These are phyloP conservation scores for Erythrophleum fordii DNA, from an alignment of 306 rosid species.

Conservation along the genomic window DNA sequence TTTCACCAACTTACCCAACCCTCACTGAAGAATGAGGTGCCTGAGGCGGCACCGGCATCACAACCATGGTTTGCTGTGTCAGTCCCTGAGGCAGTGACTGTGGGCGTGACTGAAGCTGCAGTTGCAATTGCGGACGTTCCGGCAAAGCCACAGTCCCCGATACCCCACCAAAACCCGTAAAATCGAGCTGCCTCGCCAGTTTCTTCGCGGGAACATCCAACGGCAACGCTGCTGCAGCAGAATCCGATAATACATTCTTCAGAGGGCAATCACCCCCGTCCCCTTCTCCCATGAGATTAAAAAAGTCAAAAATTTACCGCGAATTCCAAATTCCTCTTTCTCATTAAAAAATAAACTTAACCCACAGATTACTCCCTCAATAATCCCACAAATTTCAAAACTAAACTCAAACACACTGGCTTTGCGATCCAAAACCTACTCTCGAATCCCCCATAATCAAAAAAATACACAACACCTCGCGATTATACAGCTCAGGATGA, in stretches of 20 bases:
- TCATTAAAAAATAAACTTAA: constrained; percentile 29
- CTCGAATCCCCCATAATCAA: constrained; percentile 19
- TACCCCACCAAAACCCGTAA: constrained; percentile 58
- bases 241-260: constrained; percentile 60
- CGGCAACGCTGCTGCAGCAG: constrained; percentile 38
- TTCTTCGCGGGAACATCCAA: constrained; percentile 82
- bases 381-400: constrained; percentile 2
- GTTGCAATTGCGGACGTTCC: constrained; percentile 51
- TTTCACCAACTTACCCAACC: constrained; percentile 68
- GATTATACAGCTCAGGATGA: constrained; percentile 52
- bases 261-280: constrained; percentile 65
- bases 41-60: constrained; percentile 52
- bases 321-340: constrained; percentile 38
- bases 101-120: constrained; percentile 33
- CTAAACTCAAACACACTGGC: constrained; percentile 49
- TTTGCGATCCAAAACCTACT: constrained; percentile 46
- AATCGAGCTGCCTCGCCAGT: constrained; percentile 96
- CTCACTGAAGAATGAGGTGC: constrained; percentile 55
- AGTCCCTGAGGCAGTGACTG: constrained; percentile 44
- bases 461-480: not conserved
- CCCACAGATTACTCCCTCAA: constrained; percentile 39
- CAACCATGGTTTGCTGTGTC: constrained; percentile 39
- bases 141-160: constrained; percentile 48
- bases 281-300: constrained; percentile 78
- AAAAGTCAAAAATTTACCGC: constrained; percentile 34